Evolutionary conservation across 371 early-diverging fungal species (phyloP), one percentile per base, ranked within the genome.

Genomic region (Thermomucor indicae-seudaticae): DNA sequence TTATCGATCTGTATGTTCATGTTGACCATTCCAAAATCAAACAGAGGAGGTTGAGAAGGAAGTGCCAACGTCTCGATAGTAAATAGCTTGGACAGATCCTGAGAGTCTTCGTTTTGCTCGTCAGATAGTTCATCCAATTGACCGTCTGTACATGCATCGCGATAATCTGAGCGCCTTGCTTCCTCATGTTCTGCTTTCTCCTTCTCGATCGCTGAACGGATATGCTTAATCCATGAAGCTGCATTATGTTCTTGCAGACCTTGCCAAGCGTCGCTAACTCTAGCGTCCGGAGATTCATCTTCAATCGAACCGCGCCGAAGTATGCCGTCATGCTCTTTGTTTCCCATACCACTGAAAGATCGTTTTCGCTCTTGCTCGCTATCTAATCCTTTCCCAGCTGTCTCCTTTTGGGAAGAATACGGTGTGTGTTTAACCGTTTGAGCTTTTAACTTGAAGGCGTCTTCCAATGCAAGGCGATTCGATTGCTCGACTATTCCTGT

Each of bases 361-460:
- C 51, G 52, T 24, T 38, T 46, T 11, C 53, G 39, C 8, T 49
- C 35, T 31, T 57, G 49, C 12, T 62, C 57, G 31, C 37, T 45
- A 17, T 65, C 44, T 22, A 57, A 14, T 14, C 39, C 47, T 44
- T 39, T 30, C 14, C 58, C 46, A 4, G 45, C 12, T 5, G 46
- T 14, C 27, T 56, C 46, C 10, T 51, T 32, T 10, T 16, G 31
- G 11, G 34, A n/a, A 8, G 47, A 16, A n/a, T n/a, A n/a, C n/a
- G n/a, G n/a, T 14, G 54, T 23, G 17, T 64, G 49, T 31, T 52
- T 57, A 40, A 78, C 49, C 4, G 70, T 52, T 17, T 65, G 71
- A 6, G 79, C 83, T 43, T 76, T 77, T 35, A 67, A 71, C 48
- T 74, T 69, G 53, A 85, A 87, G 1, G 83, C 85, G 24, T 73